These are phyloP conservation scores for Knoxia roxburghii DNA, from an alignment of 257 asterid species.

Conservation along the genomic window DNA sequence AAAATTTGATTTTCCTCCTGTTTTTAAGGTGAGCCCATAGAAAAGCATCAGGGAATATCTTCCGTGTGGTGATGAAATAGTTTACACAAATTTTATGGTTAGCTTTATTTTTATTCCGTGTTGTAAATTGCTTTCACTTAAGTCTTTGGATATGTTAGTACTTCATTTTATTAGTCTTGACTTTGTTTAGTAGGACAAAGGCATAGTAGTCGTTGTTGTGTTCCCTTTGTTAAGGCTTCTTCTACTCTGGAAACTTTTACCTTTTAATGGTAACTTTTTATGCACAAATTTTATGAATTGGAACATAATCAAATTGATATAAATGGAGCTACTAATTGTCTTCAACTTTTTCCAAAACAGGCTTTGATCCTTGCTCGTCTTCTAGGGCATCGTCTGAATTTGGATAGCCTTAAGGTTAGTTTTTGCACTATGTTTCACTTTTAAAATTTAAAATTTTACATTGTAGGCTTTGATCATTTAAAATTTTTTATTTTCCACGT, in stretches of 20 bases:
- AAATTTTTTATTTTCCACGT: not conserved
- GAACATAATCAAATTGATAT: not conserved
- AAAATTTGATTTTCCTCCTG: not conserved
- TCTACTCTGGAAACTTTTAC: not conserved
- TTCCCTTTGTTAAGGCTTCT: not conserved
- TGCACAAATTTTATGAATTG: not conserved
- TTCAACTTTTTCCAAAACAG: slow-evolving; percentile 30
- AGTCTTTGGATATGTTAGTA: not conserved
- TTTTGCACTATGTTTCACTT: slow-evolving; percentile 9
- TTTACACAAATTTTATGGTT: not conserved
- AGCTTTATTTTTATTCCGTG: not conserved
- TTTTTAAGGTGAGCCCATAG: not conserved
- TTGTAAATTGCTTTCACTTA: not conserved
- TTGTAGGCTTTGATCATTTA: too few species aligned
- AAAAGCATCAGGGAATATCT: not conserved
- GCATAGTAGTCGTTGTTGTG: too few species aligned
- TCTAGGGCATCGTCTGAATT: slow-evolving; percentile 64
- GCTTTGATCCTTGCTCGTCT: slow-evolving; percentile 91
- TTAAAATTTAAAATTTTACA: too few species aligned
- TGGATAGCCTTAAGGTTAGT: slow-evolving; percentile 69
- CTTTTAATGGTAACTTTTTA: not conserved
- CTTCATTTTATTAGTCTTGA: not conserved
- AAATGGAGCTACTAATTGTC: slow-evolving; percentile 7
- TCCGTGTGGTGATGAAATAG: not conserved
- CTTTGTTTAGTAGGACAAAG: too few species aligned